Conservation (phyloP, 495 filamentous ascomycete genomes). For the Niebla homalea region DNA sequence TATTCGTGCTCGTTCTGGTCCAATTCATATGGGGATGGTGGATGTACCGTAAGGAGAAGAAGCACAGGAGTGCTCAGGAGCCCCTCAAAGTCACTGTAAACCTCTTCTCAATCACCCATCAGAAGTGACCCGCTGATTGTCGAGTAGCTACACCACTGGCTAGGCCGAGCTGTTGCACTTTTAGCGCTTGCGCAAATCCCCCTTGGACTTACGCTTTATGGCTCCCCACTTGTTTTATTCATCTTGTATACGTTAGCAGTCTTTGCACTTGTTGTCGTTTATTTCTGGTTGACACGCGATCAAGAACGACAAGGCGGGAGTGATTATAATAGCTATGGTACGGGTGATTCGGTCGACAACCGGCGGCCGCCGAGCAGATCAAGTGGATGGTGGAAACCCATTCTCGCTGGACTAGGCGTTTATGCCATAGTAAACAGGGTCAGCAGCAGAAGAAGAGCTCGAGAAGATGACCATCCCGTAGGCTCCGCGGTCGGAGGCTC, state of each 20-base stretch:
- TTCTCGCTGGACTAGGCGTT: constrained; percentile 48
- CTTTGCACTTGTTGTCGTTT: constrained; percentile 49
- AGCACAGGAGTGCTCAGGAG: constrained; percentile 39
- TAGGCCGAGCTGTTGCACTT: constrained; percentile 61
- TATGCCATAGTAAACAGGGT: constrained; percentile 42
- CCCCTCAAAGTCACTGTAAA: constrained; percentile 62
- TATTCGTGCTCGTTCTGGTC: constrained; percentile 72
- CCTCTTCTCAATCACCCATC: background rate
- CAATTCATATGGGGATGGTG: constrained; percentile 69
- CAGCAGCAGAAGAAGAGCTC: constrained; percentile 21
- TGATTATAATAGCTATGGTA: constrained; percentile 37
- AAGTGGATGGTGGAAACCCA: constrained; percentile 27
- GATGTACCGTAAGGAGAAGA: constrained; percentile 48
- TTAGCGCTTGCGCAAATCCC: constrained; percentile 80
- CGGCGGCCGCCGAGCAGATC: constrained; percentile 10
- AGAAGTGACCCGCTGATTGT: constrained; percentile 9
- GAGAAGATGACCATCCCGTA: constrained; percentile 8
- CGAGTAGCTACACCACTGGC: constrained; percentile 64
- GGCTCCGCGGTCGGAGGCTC: constrained; percentile 24
- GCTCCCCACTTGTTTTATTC: constrained; percentile 72
- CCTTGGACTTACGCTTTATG: constrained; percentile 81
- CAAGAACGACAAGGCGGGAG: constrained; percentile 38
- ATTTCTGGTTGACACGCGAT: constrained; percentile 59
- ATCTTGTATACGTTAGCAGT: constrained; percentile 70
- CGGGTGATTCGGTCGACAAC: constrained; percentile 25